Evolutionary conservation across 192 early-diverging fungal genomes (phyloP), one percentile per base, ranked within the genome.

Genomic region (Thamnidium elegans): DNA sequence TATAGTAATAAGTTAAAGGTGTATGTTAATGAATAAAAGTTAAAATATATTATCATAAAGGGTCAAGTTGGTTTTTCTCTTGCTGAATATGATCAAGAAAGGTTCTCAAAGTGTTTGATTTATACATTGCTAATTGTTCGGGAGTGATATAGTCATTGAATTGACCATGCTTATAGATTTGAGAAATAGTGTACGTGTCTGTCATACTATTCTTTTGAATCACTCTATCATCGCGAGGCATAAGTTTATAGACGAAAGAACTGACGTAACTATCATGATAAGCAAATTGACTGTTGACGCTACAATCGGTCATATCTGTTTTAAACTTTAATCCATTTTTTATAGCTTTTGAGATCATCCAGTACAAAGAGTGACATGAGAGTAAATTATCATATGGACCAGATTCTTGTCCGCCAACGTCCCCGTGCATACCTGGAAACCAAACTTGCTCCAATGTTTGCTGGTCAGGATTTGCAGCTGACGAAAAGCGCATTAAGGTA

Each of bases 351-450:
- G 42, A 21, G 58, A 68, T 68, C 58, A 68, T 68, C 66, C 66
- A 68, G 8, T 19, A 10, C 13, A 68, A 30, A 8, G 66, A 48
- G 17, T 68, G 66, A 30, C 50, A 61, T 0, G 66, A 13, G 5
- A 68, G 36, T n/a, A 59, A 21, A 39, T 43, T 6, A 44, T 30
- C 32, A 13, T 26, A 20, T 21, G 34, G 15, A 7, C 20, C 19
- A 4, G 8, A 19, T 52, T 52, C 50, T 52, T 52, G 50, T 20
- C 59, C 66, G 8, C 66, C 66, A 23, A 68, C 34, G 15, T 68
- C 66, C 6, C 48, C 42, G 26, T 68, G 66, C 47, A 68, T 39
- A 32, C 66, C 66, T 9, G 66, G 66, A 30, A 68, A 68, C 66
- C 66, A 68, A 1, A 61, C 47, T 50, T 68, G 66, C n/a, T 45